Conservation (phyloP, 805 yeast species). For the Saccharomycopsis sp. region DNA sequence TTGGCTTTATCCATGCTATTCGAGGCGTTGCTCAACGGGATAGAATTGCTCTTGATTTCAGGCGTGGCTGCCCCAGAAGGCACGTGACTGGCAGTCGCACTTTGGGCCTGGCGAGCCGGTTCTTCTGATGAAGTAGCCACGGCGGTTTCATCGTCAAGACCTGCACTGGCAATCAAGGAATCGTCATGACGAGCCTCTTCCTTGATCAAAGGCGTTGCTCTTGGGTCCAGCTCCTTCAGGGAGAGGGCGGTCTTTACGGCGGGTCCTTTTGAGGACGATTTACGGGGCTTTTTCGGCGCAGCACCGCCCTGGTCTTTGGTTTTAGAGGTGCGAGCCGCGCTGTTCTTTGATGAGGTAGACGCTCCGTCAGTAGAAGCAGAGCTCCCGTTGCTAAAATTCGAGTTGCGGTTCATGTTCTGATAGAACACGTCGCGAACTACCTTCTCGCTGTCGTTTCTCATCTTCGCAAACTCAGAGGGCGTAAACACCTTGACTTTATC, state of each 20-base stretch:
- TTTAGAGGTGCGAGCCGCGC: background rate
- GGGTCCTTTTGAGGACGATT: background rate
- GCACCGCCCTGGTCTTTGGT: background rate
- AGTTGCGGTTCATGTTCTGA: conserved; percentile 29
- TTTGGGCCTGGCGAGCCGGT: background rate
- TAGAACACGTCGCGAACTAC: conserved; percentile 71
- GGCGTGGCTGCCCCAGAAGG: background rate
- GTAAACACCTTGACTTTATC: conserved; percentile 48
- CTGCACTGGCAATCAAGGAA: background rate
- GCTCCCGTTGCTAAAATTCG: background rate
- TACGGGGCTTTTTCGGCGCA: background rate
- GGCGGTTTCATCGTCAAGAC: background rate
- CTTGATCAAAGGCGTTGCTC: background rate
- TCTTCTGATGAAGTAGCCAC: background rate
- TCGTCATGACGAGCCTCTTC: background rate
- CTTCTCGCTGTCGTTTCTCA: conserved; percentile 82
- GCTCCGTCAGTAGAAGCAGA: conserved; percentile 11
- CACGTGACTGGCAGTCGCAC: background rate
- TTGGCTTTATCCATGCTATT: background rate
- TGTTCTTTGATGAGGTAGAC: background rate
- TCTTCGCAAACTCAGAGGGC: conserved; percentile 75
- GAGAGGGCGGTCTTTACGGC: background rate
- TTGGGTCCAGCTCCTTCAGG: too few relatives aligned
- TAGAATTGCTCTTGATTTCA: background rate
- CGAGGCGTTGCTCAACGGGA: background rate